A percentile compares a stretch with the other conserved stretches of the same genome.
Evolutionary conservation across 2,329 filamentous ascomycete species (phyloP).

Genomic region (Penicillium sumatraense): DNA sequence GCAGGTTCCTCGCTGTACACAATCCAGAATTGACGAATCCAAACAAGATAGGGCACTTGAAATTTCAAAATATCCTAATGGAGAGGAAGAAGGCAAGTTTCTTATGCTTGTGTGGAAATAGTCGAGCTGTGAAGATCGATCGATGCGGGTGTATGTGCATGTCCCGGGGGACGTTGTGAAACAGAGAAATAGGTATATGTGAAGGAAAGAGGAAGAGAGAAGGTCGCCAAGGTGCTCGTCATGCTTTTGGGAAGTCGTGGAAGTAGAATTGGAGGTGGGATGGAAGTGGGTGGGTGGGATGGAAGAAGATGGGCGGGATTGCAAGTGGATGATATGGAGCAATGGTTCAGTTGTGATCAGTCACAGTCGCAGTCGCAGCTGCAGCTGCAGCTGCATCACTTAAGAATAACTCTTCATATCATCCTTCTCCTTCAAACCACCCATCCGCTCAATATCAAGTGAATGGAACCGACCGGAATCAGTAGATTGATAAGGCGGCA

Average conservation of each 20-base stretch:
- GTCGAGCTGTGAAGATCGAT: constrained; percentile 18
- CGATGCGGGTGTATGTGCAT: constrained; percentile 38
- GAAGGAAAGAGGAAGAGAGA: constrained; percentile 22
- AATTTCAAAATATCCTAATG: background rate
- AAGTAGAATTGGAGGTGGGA: constrained; percentile 18
- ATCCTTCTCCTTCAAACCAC: constrained; percentile 90
- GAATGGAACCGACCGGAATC: constrained; percentile 83
- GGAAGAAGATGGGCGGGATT: background rate
- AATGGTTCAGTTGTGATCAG: background rate
- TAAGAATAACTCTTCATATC: constrained; percentile 43
- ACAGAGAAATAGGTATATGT: constrained; percentile 29
- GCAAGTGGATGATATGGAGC: background rate
- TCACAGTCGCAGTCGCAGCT: too few relatives aligned
- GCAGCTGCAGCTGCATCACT: too few relatives aligned
- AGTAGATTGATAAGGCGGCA: constrained; percentile 88
- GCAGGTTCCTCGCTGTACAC: constrained; percentile 38
- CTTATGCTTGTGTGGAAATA: constrained; percentile 8
- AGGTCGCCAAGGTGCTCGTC: constrained; percentile 37
- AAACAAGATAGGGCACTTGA: background rate
- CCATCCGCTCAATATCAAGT: constrained; percentile 91
- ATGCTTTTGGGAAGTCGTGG: constrained; percentile 38
- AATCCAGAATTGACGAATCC: constrained; percentile 25
- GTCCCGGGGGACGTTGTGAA: constrained; percentile 20
- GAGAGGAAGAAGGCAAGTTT: background rate
- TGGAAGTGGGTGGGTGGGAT: background rate